phyloP scores from a whole-genome alignment of 495 filamentous ascomycete genomes.

The Trichoderma gamsii region DNA sequence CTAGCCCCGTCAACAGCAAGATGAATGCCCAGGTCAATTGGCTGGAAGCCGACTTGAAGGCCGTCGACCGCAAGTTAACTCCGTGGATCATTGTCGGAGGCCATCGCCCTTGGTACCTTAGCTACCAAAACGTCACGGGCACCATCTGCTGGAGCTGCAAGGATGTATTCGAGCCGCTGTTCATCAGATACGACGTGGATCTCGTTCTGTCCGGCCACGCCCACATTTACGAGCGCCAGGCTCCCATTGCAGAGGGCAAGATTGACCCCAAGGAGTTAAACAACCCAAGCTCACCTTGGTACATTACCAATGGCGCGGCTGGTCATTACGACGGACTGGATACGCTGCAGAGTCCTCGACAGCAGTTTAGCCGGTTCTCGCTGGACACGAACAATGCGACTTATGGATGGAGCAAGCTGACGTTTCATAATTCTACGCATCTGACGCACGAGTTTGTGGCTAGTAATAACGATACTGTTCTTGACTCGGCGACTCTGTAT shows the following conservation, averaged over 20 bases:
- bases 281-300: constrained; percentile 45
- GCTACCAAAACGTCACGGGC: constrained; percentile 22
- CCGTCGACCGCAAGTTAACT: constrained; percentile 44
- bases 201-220: constrained; percentile 46
- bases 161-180: constrained; percentile 42
- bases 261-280: constrained; percentile 33
- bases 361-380: constrained; percentile 15
- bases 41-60: constrained; percentile 43
- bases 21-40: constrained; percentile 43
- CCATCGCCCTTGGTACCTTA: constrained; percentile 44
- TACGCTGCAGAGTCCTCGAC: constrained; percentile 16
- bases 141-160: constrained; percentile 38
- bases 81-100: constrained; percentile 51
- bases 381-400: constrained; percentile 20
- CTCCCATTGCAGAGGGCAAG: constrained; percentile 27
- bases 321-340: constrained; percentile 44
- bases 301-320: constrained; percentile 42
- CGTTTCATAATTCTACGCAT: constrained; percentile 33
- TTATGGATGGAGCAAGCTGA: constrained; percentile 29
- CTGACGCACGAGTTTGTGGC: constrained; percentile 30
- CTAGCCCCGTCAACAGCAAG: constrained; percentile 37
- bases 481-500: constrained; percentile 31
- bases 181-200: constrained; percentile 47
- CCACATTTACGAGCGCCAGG: constrained; percentile 44
- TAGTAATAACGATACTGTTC: constrained; percentile 26